Percentiles rank a stretch among this genome's conserved stretches.
Evolutionary conservation across 1,284 basidiomycete genomes (phyloP).

Genomic region (Cutaneotrichosporon cutaneum): DNA sequence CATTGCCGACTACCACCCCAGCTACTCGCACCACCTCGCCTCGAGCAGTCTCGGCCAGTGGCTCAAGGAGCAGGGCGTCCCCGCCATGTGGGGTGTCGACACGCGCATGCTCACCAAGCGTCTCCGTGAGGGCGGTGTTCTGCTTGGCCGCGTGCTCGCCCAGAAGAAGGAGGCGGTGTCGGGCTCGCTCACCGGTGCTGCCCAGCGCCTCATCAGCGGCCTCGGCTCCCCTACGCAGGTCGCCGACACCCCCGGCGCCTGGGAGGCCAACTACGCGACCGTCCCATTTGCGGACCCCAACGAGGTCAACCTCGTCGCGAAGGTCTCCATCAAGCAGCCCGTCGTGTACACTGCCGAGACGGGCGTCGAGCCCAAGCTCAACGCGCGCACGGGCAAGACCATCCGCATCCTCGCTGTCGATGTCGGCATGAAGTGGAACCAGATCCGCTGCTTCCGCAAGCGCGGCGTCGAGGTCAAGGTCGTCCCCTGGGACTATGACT

Average conservation of each 20-base stretch:
- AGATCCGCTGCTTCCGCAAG: conserved; percentile 92
- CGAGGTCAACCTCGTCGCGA: conserved; percentile 82
- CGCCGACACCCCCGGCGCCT: conserved; percentile 53
- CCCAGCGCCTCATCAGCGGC: conserved; percentile 51
- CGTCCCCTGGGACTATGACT: conserved; percentile 95
- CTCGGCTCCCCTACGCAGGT: conserved; percentile 21
- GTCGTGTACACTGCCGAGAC: conserved; percentile 64
- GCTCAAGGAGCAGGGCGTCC: conserved; percentile 93
- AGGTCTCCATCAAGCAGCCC: conserved; percentile 73
- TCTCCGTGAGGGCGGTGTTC: conserved; percentile 89
- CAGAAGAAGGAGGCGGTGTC: conserved; percentile 49
- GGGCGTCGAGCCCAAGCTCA: conserved; percentile 60
- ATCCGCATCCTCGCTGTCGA: conserved; percentile 88
- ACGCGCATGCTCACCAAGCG: conserved; percentile 96
- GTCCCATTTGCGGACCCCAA: conserved; percentile 89
- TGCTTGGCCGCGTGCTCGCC: conserved; percentile 80
- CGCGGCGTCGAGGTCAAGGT: conserved; percentile 96
- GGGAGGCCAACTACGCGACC: conserved; percentile 79
- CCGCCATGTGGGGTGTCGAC: conserved; percentile 95
- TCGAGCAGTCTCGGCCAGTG: conserved; percentile 82
- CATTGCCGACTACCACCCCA: conserved; percentile 89
- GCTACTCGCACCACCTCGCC: conserved; percentile 94
- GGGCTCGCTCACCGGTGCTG: conserved; percentile 44
- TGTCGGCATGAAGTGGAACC: conserved; percentile 99
- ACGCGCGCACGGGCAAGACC: conserved; percentile 73